Base-by-base conservation (phyloP, 805 yeast species). In the Grigorovia humatica region DNA sequence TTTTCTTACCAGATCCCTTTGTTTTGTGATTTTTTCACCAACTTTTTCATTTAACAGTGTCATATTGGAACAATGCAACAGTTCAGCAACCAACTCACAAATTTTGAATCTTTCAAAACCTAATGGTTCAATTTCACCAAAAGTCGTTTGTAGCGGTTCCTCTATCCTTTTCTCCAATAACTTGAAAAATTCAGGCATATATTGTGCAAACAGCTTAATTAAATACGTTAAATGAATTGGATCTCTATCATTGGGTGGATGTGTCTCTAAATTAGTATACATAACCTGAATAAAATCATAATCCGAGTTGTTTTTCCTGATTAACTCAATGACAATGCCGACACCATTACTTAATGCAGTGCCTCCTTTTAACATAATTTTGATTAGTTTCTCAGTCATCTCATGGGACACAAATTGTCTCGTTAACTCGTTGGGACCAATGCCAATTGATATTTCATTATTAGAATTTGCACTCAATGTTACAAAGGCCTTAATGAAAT, bases 1-100 rank as follows among this genome's bases (percentile, higher is more conserved):
- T 44, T 59, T 57, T 47, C 96, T 74, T 54, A 82, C 78, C 9
- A 66, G 66, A 59, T 91, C 96, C 46, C 96, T 78, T 54, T 85
- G 82, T 42, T 71, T 66, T 27, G 88, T 79, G 30, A 88, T 75
- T 47, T 73, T 72, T 63, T 88, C 82, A 48, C 91, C 89, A 40
- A 77, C 73, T 32, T 78, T 79, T 53, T 90, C 90, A 66, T 90
- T 93, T 52, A 91, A 76, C 30, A 93, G 73, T 1, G 87, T 86
- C 95, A 91, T 91, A 69, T 93, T 93, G n/a, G 96, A 88, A 65
- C 99, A 91, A 68, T 93, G 98, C 50, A 91, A 74, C 44, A 91
- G 74, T 63, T 91, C 99, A 0, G 98, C 98, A 43, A 91, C 82
- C 43, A 91, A 74, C 69, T 91, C 99, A 59, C 96, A 85, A 19